Evolutionary conservation across 2,329 filamentous ascomycete genomes (phyloP), one percentile per base, ranked within the genome.

Genomic region (Trichophyton benhamiae): DNA sequence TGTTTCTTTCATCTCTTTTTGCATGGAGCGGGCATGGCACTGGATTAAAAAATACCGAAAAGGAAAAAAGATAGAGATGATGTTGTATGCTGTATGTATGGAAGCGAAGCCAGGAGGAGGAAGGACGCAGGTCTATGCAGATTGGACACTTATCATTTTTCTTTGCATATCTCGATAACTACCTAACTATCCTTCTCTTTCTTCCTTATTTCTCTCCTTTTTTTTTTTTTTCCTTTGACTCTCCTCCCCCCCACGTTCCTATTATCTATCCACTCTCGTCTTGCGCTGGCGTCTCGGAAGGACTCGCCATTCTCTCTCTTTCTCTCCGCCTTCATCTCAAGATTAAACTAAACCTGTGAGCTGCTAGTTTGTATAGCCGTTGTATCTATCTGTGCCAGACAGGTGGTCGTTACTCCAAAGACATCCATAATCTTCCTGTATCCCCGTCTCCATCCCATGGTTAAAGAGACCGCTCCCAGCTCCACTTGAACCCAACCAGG

Each of bases 11-110:
- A 30, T 9, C 15, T 53, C 22, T 15, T 53, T 53, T 53, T 53
- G 49, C 49, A 53, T 53, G 49, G 25, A 53, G 49, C 49, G 49
- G 49, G 49, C 49, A 53, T 53, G 49, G 49, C 25, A 53, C 49
- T 53, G 49, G 49, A 53, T 53, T 25, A 53, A 53, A 38, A 38
- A 38, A 3, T 38, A 30, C 22, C 49, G 49, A 53, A n/a, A 53
- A 53, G 11, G 27, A 30, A 53, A 53, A 53, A 53, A 30, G 33
- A 53, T 27, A 53, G 49, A 53, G 49, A 30, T 13, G 27, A 53
- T 20, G 49, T 22, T 53, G 49, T 53, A 53, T 53, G 49, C 49
- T 53, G 49, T 53, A 53, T n/a, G 33, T 36, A 36, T 36, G 33
- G 33, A 13, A 36, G 33, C 9, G 9, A 38, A 38, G 33, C 33